Base-by-base conservation (phyloP, 148 eudicot species). In the Amaranthus hypochondriacus region DNA sequence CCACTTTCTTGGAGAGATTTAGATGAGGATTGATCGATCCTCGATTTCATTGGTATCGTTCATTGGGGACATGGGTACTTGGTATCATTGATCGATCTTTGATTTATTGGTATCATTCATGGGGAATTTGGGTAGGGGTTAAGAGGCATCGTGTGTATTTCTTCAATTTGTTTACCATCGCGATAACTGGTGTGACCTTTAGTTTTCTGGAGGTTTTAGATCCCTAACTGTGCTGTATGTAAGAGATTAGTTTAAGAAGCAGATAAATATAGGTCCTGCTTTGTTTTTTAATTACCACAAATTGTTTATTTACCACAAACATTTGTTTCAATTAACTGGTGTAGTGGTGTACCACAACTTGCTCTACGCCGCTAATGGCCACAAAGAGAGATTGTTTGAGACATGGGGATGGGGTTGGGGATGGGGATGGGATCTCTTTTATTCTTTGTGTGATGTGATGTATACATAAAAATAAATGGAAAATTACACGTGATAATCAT, bases 21-120 rank as follows among this genome's bases (percentile, higher is more conserved):
- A 66, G 53, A 71, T 43, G 61, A 75, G 82, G 73, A 78, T 68
- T 15, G 66, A 79, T 74, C 61, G 62, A 66, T 73, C 62, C 69
- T 78, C 10, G 7, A 15, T 28, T 28, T 48, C 15, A 47, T 28
- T 28, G 39, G 39, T 28, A 28, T 28, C 39, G 39, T 28, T 28
- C 39, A 28, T 28, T 28, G 39, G 39, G 39, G 39, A 28, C 39
- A 28, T 28, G 39, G 39, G 39, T 28, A 28, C 39, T 28, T 2
- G 39, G 39, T 28, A 28, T 28, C 39, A 78, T 68, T 15, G 66
- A 79, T 74, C 61, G 62, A 66, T 73, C 62, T 63, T 78, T 6
- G 7, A 15, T 18, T 39, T 58, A 7, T 43, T 21, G 14, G 54
- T 61, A 9, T 53, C 43, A n/a, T 4, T 73, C 5, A 73, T 6